These are phyloP conservation scores for Akanthomyces lecanii DNA, from an alignment of 2,329 filamentous ascomycete genomes.

Conservation along the genomic window DNA sequence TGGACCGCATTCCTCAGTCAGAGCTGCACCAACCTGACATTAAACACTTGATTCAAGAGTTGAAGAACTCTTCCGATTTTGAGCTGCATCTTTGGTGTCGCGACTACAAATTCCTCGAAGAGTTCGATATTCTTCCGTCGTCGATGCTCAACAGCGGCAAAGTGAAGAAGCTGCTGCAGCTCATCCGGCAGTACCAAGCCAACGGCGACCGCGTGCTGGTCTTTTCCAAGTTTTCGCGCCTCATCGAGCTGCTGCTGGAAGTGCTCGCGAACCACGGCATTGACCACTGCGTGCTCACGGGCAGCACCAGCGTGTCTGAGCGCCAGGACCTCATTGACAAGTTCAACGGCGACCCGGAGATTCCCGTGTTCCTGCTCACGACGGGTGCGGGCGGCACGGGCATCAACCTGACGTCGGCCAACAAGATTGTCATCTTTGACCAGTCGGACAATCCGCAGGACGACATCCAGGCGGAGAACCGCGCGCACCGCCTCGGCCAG, in stretches of 20 bases:
- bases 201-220: conserved; percentile 85
- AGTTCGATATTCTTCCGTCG: conserved; percentile 50
- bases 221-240: conserved; percentile 89
- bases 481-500: conserved; percentile 92
- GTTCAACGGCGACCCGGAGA: conserved; percentile 70
- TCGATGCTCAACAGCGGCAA: conserved; percentile 70
- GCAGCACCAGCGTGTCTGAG: conserved; percentile 73
- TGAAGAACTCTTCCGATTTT: conserved; percentile 58
- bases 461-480: conserved; percentile 96
- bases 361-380: conserved; percentile 87
- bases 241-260: conserved; percentile 84
- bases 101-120: conserved; percentile 51
- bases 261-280: conserved; percentile 71
- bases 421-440: conserved; percentile 98
- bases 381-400: conserved; percentile 95
- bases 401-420: conserved; percentile 91
- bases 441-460: conserved; percentile 97
- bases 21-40: conserved; percentile 51
- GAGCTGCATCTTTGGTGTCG: conserved; percentile 63
- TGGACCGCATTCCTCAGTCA: conserved; percentile 60
- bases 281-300: conserved; percentile 80
- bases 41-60: conserved; percentile 50
- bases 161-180: conserved; percentile 70
- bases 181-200: conserved; percentile 67
- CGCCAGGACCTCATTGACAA: conserved; percentile 85